These are phyloP conservation scores for Paramecium primaurelia DNA, from an alignment of 73 alveolate genomes.

Conservation along the genomic window DNA sequence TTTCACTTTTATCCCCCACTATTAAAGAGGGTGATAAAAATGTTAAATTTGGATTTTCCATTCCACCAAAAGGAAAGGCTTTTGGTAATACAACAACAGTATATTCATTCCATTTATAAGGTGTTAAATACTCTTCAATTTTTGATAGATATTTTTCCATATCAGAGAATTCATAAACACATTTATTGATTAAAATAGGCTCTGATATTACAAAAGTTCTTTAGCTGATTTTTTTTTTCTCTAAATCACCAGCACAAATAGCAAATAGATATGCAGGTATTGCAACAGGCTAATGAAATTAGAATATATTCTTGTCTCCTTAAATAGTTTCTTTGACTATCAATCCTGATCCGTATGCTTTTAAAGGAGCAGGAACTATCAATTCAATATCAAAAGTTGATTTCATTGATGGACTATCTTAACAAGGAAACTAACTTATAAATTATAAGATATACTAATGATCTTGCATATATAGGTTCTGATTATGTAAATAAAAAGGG, in stretches of 20 bases:
- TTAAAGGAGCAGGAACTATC: conserved; percentile 60
- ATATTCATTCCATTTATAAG: conserved; percentile 95
- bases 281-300: conserved; percentile 77
- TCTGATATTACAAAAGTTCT: conserved; percentile 87
- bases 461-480: conserved; percentile 91
- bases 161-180: conserved; percentile 79
- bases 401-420: conserved; percentile 97
- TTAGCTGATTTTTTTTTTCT: conserved; percentile 62
- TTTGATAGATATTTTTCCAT: conserved; percentile 77
- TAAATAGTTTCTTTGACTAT: conserved; percentile 3
- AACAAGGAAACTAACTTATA: conserved; percentile 78
- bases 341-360: conserved; percentile 75
- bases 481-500: conserved; percentile 94
- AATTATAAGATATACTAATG: conserved; percentile 51
- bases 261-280: conserved; percentile 93
- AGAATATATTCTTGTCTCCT: not conserved
- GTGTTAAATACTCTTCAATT: conserved; percentile 87
- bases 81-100: conserved; percentile 94
- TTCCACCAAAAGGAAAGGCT: conserved; percentile 98
- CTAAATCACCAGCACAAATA: conserved; percentile 86
- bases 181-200: conserved; percentile 72
- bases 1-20: conserved; percentile 16
- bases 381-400: conserved; percentile 72
- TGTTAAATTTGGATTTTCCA: conserved; percentile 99
- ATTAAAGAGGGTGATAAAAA: conserved; percentile 94